These are phyloP conservation scores for Epichloe glyceriae DNA, from an alignment of 2,329 filamentous ascomycete species.

Conservation along the genomic window DNA sequence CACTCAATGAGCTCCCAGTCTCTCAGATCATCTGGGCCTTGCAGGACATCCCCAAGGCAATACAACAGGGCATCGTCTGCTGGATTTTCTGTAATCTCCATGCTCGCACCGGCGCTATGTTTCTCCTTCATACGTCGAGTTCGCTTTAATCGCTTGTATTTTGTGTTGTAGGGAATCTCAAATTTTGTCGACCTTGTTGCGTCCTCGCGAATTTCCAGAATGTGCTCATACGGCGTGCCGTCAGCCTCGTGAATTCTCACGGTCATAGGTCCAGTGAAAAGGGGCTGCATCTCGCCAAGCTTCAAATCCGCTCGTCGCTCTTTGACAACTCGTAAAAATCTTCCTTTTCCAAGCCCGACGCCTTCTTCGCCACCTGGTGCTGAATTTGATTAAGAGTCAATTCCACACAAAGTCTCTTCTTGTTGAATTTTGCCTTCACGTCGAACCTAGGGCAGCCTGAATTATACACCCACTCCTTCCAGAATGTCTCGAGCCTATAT, in stretches of 20 bases:
- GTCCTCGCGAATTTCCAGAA: conserved; percentile 85
- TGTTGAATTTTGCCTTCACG: conserved; percentile 86
- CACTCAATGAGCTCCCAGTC: conserved; percentile 83
- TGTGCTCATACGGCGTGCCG: conserved; percentile 95
- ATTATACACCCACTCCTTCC: conserved; percentile 82
- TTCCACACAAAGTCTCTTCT: conserved; percentile 91
- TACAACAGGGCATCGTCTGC: conserved; percentile 80
- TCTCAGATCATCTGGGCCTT: conserved; percentile 64
- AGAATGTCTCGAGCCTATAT: conserved; percentile 78
- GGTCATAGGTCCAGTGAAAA: conserved; percentile 94
- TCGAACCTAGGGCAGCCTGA: conserved; percentile 82
- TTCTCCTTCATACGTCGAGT: conserved; percentile 74
- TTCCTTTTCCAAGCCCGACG: conserved; percentile 45
- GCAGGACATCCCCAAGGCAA: conserved; percentile 81
- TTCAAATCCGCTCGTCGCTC: conserved; percentile 61
- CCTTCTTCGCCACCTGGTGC: conserved; percentile 29
- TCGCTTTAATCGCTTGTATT: conserved; percentile 93
- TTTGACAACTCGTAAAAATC: conserved; percentile 78
- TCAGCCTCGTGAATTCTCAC: conserved; percentile 97
- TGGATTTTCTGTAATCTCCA: conserved; percentile 47
- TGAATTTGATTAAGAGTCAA: conserved; percentile 75
- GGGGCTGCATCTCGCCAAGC: conserved; percentile 55
- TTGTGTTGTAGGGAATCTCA: conserved; percentile 96
- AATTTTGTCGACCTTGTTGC: conserved; percentile 63
- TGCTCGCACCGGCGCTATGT: conserved; percentile 39